These are phyloP conservation scores for Suillus discolor DNA, from an alignment of 768 basidiomycete species.

Conservation along the genomic window DNA sequence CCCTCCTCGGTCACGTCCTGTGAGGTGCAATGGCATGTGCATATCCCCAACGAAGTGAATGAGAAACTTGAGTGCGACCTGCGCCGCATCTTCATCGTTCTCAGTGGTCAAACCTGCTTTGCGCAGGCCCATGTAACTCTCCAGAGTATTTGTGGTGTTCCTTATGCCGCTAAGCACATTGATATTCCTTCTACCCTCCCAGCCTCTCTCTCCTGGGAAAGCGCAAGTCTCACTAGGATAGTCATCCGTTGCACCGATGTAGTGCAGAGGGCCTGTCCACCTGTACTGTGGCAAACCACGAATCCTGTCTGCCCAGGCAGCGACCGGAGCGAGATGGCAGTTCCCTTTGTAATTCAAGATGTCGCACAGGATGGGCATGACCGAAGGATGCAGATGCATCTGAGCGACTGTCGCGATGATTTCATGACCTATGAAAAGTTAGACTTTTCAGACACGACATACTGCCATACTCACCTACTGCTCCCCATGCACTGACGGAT, in stretches of 20 bases:
- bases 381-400: conserved; percentile 80
- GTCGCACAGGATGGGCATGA: conserved; percentile 64
- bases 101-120: conserved; percentile 5
- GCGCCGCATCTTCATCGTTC: conserved; percentile 42
- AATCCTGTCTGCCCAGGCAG: conserved; percentile 86
- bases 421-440: conserved; percentile 68
- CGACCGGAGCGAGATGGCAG: conserved; percentile 83
- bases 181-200: conserved; percentile 54
- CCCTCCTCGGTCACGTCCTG: conserved; percentile 85
- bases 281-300: conserved; percentile 53
- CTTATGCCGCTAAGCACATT: conserved; percentile 81
- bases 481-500: conserved; percentile 41
- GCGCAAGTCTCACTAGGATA: conserved; percentile 74
- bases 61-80: conserved; percentile 89
- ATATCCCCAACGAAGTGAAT: conserved; percentile 93
- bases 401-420: conserved; percentile 94
- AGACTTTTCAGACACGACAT: background rate
- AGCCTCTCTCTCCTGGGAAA: conserved; percentile 78
- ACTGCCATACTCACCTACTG: conserved; percentile 32
- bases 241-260: conserved; percentile 74
- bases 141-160: conserved; percentile 71
- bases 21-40: conserved; percentile 93
- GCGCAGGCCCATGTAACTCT: conserved; percentile 42
- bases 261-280: conserved; percentile 79
- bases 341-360: conserved; percentile 59